A percentile compares a stretch with the other conserved stretches of the same genome.
Conservation (phyloP, 2,329 filamentous ascomycete species). For the Cladosporium phlei region DNA sequence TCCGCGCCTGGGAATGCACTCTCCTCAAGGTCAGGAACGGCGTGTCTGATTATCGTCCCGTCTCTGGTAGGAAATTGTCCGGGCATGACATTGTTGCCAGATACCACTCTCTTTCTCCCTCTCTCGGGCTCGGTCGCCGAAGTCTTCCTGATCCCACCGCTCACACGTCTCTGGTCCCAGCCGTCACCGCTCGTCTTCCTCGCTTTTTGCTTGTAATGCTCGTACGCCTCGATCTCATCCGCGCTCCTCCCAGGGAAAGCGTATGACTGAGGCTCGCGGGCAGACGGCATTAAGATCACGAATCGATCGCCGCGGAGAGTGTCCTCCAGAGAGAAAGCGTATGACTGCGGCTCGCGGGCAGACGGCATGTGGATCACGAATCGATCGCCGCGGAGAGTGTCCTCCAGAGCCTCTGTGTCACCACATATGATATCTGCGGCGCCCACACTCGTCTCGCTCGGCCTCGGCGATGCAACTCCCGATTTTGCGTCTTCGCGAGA, state of each 20-base stretch:
- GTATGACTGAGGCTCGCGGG: conserved; percentile 32
- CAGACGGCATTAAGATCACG: conserved; percentile 33
- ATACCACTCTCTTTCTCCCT: conserved; percentile 12
- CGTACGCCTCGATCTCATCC: conserved; percentile 28
- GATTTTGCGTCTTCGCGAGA: conserved; percentile 15
- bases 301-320: conserved; percentile 24
- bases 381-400: conserved; percentile 19
- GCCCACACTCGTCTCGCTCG: conserved; percentile 12
- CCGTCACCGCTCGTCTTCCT: conserved; percentile 25
- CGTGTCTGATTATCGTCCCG: conserved; percentile 5
- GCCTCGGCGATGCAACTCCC: conserved; percentile 15
- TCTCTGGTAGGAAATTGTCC: neutral
- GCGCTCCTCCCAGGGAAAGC: conserved; percentile 26
- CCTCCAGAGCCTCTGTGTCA: neutral
- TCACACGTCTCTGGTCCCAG: conserved; percentile 21
- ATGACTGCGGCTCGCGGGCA: conserved; percentile 15
- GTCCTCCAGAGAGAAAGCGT: too few species aligned
- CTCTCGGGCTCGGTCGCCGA: conserved; percentile 14
- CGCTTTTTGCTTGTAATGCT: conserved; percentile 28
- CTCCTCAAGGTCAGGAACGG: neutral
- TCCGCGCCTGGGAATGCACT: neutral
- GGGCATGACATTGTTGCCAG: conserved; percentile 5
- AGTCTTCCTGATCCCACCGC: conserved; percentile 9
- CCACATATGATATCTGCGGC: conserved; percentile 5
- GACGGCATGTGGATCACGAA: conserved; percentile 34